Evolutionary conservation across 805 yeast species (phyloP).

Genomic region (Candida sithepensis): DNA sequence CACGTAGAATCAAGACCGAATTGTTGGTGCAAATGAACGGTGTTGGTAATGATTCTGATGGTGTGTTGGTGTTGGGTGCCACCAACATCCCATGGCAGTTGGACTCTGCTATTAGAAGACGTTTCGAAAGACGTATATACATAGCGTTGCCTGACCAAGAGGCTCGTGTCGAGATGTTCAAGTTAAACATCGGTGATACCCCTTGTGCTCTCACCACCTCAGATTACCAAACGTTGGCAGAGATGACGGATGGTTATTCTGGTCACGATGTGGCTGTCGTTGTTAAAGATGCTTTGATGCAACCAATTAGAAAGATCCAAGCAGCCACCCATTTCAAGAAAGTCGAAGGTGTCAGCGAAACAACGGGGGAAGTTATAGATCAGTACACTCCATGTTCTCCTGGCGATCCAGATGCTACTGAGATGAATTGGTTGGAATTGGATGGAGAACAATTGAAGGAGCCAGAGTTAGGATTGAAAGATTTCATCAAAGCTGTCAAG

Average conservation of each 20-base stretch:
- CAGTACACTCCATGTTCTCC: conserved; percentile 93
- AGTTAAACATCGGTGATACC: conserved; percentile 84
- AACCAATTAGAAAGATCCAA: conserved; percentile 93
- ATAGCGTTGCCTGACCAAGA: conserved; percentile 93
- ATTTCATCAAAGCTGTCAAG: conserved; percentile 88
- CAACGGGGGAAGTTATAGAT: conserved; percentile 31
- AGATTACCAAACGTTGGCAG: conserved; percentile 77
- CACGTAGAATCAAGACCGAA: conserved; percentile 94
- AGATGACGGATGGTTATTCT: conserved; percentile 94
- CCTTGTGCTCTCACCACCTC: conserved; percentile 73
- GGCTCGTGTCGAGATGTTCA: conserved; percentile 91
- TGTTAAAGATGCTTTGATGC: conserved; percentile 96
- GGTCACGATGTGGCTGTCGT: conserved; percentile 97
- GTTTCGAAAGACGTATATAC: conserved; percentile 93
- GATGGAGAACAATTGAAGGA: conserved; percentile 86
- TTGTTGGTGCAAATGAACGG: conserved; percentile 98
- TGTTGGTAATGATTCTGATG: conserved; percentile 90
- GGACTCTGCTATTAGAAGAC: conserved; percentile 94
- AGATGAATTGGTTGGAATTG: conserved; percentile 91
- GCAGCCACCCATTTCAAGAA: conserved; percentile 91
- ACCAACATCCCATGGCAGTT: conserved; percentile 99
- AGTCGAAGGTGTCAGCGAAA: conserved; percentile 40
- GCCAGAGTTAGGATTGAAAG: conserved; percentile 86
- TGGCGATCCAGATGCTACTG: conserved; percentile 83
- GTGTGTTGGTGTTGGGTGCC: conserved; percentile 93